Evolutionary conservation across 106 monocot genomes (phyloP).

Genomic region (Ottelia alismoides): DNA sequence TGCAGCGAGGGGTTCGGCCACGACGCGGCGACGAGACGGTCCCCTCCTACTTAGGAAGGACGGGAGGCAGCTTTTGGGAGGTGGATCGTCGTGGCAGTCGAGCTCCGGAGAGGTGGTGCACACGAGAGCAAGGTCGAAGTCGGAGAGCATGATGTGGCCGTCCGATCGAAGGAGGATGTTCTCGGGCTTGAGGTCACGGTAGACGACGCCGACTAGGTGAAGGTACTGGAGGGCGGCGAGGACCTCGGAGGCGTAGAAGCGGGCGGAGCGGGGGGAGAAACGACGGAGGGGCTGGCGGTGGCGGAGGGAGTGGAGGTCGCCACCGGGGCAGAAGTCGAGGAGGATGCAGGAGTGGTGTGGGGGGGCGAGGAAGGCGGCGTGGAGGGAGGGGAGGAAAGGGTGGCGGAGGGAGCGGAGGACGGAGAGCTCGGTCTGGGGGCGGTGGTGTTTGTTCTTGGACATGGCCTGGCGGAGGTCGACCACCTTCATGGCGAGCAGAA

Average conservation of each 20-base stretch:
- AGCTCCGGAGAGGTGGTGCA: slow-evolving; percentile 29
- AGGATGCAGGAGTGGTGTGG: too few relatives aligned
- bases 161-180: slow-evolving; percentile 9
- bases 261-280: slow-evolving; percentile 8
- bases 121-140: background rate
- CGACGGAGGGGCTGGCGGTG: background rate
- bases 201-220: too few relatives aligned
- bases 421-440: slow-evolving; percentile 1
- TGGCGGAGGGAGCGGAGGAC: too few relatives aligned
- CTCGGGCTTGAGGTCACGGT: slow-evolving; percentile 18
- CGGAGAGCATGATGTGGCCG: slow-evolving; percentile 4
- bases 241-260: too few relatives aligned
- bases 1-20: slow-evolving; percentile 62
- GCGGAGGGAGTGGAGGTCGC: too few relatives aligned
- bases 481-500: slow-evolving; percentile 3
- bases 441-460: slow-evolving; percentile 4
- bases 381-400: too few relatives aligned
- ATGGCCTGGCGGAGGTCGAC: slow-evolving; percentile 1
- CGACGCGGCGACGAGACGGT: slow-evolving; percentile 45
- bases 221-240: too few relatives aligned
- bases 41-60: background rate
- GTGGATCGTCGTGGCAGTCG: slow-evolving; percentile 2
- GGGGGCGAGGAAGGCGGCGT: too few relatives aligned
- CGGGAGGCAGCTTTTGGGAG: background rate
- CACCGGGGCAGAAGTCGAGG: too few relatives aligned